Evolutionary conservation across 768 basidiomycete genomes (phyloP).

Genomic region (Kwoniella sp.): DNA sequence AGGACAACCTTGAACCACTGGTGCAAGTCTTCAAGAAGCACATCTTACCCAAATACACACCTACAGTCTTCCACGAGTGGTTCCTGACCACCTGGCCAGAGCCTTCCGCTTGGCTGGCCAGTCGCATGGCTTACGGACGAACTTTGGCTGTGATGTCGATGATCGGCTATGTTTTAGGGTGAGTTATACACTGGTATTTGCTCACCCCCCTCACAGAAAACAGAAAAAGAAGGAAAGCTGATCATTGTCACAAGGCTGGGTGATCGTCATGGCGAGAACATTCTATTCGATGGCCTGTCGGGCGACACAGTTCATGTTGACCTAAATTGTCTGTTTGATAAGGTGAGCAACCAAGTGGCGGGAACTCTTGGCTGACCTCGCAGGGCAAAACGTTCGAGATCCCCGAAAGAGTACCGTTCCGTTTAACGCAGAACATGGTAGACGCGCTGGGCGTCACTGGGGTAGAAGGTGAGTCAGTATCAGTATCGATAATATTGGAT

Average conservation of each 20-base stretch:
- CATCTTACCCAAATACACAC: slow-evolving; percentile 57
- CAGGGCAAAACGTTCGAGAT: slow-evolving; percentile 81
- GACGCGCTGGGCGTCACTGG: slow-evolving; percentile 92
- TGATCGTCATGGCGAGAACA: slow-evolving; percentile 95
- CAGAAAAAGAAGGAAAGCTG: too few relatives aligned
- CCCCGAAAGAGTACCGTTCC: slow-evolving; percentile 90
- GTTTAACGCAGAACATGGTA: slow-evolving; percentile 87
- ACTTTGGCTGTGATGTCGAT: slow-evolving; percentile 98
- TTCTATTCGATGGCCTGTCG: slow-evolving; percentile 80
- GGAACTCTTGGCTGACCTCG: slow-evolving; percentile 6
- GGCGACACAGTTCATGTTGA: slow-evolving; percentile 96
- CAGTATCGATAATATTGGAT: not conserved
- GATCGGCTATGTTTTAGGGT: slow-evolving; percentile 97
- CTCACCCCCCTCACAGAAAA: too few relatives aligned
- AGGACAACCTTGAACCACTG: slow-evolving; percentile 35
- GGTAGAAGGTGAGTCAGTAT: slow-evolving; percentile 69
- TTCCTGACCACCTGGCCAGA: slow-evolving; percentile 96
- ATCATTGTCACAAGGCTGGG: slow-evolving; percentile 68
- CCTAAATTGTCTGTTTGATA: slow-evolving; percentile 97
- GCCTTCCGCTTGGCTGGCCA: slow-evolving; percentile 88
- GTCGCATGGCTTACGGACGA: slow-evolving; percentile 80
- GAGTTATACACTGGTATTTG: slow-evolving; percentile 53
- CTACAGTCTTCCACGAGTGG: slow-evolving; percentile 94
- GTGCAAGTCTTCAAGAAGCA: slow-evolving; percentile 49
- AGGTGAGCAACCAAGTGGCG: slow-evolving; percentile 62